Conservation (phyloP, 768 basidiomycete genomes). For the Sporobolomyces roseus region DNA sequence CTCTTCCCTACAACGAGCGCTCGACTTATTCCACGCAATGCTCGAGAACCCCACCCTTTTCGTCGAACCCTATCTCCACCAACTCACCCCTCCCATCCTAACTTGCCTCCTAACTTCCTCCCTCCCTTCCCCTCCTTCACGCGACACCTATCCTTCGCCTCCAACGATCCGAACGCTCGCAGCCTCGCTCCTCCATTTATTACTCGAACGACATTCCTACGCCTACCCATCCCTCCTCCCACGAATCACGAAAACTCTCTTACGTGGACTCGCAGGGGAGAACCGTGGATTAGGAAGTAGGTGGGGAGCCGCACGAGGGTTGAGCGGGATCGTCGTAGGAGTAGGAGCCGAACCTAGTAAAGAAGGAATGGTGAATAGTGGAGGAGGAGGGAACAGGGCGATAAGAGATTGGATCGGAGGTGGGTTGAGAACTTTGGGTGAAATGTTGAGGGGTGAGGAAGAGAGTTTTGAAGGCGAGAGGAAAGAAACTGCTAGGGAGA, state of each 20-base stretch:
- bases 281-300: conserved; percentile 61
- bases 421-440: conserved; percentile 46
- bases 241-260: conserved; percentile 87
- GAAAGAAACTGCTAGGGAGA: conserved; percentile 36
- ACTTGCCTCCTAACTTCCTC: conserved; percentile 84
- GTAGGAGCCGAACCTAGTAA: conserved; percentile 32
- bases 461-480: conserved; percentile 38
- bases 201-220: conserved; percentile 76
- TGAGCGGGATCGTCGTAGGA: conserved; percentile 47
- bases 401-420: conserved; percentile 40
- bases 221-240: conserved; percentile 82
- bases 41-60: conserved; percentile 83
- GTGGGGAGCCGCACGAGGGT: conserved; percentile 82
- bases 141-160: conserved; percentile 27
- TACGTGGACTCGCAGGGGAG: conserved; percentile 67
- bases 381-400: conserved; percentile 31
- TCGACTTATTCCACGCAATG: conserved; percentile 79
- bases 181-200: conserved; percentile 73
- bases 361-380: conserved; percentile 27
- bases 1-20: conserved; percentile 67
- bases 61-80: conserved; percentile 96
- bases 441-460: conserved; percentile 43
- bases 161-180: conserved; percentile 66
- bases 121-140: conserved; percentile 62
- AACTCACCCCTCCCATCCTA: conserved; percentile 87